Base-by-base conservation (phyloP, 805 yeast species). In the Ogataea allantospora region DNA sequence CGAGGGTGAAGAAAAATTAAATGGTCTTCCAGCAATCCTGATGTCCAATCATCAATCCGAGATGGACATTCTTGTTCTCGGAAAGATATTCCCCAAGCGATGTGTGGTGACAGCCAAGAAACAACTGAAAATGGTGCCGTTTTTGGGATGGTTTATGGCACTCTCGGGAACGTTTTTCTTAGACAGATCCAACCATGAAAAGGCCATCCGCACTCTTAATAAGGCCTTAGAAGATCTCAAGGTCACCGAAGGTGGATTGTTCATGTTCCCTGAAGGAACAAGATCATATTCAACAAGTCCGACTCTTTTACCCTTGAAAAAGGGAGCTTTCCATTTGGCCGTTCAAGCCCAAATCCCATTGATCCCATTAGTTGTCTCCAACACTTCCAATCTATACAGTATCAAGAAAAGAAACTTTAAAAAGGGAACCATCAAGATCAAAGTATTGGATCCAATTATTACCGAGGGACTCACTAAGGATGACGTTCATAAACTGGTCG, bases 251-350 rank as follows among this genome's bases (percentile, higher is more conserved):
- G 80, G 89, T 51, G 86, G 83, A 11, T 71, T 93, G 16, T 93
- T 82, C 73, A 78, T 93, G 66, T 93, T 89, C 71, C 96, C 98
- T 17, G 99, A 93, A 64, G 99, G 99, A 18, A 93, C 99, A 2
- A 77, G 99, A 63, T 88, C 97, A 0, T 84, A 82, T 47, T 65
- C 83, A 8, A 63, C 75, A 16, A 71, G 71, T 23, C 81, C 95
- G 34, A 78, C 71, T 3, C 65, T 93, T 58, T 71, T 88, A 33
- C 95, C 95, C 1, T 88, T 93, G 67, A 93, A 93, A 64, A 93
- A 93, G 60, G 99, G 99, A 38, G 97, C 98, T 0, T 93, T 93
- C 79, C 97, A 93, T 63, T 73, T 93, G 56, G 99, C 99, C 6
- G 83, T 85, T 46, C 95, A 88, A 63, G 95, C 95, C 5, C 78